Base-by-base conservation (phyloP, 2,329 filamentous ascomycete genomes). In the Furcasterigmium furcatum region DNA sequence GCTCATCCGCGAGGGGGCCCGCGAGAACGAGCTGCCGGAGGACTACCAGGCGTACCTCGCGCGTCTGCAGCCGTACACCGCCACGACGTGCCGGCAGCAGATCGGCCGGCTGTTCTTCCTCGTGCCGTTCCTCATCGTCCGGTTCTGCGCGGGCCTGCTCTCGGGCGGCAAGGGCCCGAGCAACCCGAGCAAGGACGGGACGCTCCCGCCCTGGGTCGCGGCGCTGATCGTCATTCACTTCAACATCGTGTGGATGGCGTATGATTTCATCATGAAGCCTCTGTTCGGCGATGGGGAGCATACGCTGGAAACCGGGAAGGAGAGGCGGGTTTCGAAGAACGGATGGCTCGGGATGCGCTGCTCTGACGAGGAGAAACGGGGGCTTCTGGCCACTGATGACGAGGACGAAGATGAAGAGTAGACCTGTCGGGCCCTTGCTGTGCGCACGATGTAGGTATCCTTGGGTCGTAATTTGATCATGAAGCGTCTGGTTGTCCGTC, bases 241-340 rank as follows among this genome's bases (percentile, higher is more conserved):
- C 46, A 73, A 67, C 14, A 10, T 66, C 4, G 48, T 70, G 9
- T 79, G 76, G 76, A 54, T 62, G 47, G 53, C 50, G 4, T 77
- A 79, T 41, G 75, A 79, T 43, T 24, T 22, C 2, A 60, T 72
- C 3, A 61, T 73, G 53, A 84, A 81, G 62, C 69, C 66, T 1
- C 34, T 85, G 0, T 96, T 95, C 72, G 92, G 92, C 1, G 88
- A 97, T 59, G 94, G 94, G 0, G 92, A 97, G 73, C 79, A 77
- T 56, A 84, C 81, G 4, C 52, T 64, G 25, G 61, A 62, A 25
- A 51, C 54, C 56, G 1, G 54, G 52, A 5, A 51, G 35, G 13
- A 20, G 4, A 34, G 14, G 30, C 12, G 12, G 5, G 4, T 34
- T 34, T 4, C 8, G 30, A 4, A 27, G 14, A 16, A 10, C 3